Evolutionary conservation across 1,139 yeast species (phyloP).

Genomic region (Meyerozyma sp.): DNA sequence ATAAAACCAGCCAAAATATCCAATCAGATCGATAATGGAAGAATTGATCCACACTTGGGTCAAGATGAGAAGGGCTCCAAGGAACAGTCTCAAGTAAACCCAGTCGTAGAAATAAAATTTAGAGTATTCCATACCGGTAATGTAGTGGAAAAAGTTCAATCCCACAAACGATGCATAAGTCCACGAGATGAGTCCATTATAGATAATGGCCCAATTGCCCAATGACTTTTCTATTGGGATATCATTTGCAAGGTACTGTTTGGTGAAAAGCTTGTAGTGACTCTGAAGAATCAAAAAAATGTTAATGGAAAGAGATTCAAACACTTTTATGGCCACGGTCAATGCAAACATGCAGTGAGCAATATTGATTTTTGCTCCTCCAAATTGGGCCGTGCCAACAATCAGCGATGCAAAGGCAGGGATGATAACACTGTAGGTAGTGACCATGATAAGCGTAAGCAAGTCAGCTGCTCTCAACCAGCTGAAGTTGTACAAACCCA

Average conservation of each 20-base stretch:
- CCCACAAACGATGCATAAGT: conserved; percentile 45
- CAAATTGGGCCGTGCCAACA: conserved; percentile 11
- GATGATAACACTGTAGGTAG: conserved; percentile 39
- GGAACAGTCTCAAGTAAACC: conserved; percentile 52
- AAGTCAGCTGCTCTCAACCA: conserved; percentile 63
- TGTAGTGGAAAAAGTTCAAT: conserved; percentile 27
- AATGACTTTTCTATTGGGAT: conserved; percentile 64
- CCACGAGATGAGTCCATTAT: conserved; percentile 47
- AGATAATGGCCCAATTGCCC: conserved; percentile 71
- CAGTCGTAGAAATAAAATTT: conserved; percentile 30
- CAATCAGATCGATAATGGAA: conserved; percentile 69
- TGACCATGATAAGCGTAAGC: conserved; percentile 44
- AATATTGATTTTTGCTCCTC: conserved; percentile 7
- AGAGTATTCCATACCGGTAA: conserved; percentile 16
- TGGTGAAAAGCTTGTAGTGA: conserved; percentile 58
- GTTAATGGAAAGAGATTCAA: conserved; percentile 52
- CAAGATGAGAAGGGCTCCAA: conserved; percentile 49
- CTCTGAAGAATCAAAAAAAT: conserved; percentile 57
- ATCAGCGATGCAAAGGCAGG: conserved; percentile 37
- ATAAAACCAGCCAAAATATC: conserved; percentile 86
- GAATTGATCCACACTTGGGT: conserved; percentile 70
- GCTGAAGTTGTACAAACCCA: conserved; percentile 61
- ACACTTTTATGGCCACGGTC: conserved; percentile 46
- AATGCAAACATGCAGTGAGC: conserved; percentile 35
- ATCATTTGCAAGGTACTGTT: conserved; percentile 62